phyloP scores from a whole-genome alignment of 1,139 yeast species.

The Scheffersomyces lignicola region DNA sequence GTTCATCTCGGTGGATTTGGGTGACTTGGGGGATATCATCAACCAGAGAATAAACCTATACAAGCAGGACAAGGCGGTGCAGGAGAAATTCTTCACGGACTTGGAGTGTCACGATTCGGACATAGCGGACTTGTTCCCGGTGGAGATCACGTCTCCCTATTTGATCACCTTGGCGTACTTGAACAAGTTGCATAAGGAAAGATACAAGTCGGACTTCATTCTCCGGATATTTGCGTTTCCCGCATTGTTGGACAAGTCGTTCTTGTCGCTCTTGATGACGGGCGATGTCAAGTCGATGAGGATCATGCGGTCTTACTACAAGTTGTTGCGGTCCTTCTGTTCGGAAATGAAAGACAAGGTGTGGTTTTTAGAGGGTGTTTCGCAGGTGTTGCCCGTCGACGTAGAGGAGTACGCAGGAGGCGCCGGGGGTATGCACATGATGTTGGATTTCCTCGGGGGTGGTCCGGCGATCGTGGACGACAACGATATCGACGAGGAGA shows the following conservation, averaged over 20 bases:
- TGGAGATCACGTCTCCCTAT: slow-evolving; percentile 79
- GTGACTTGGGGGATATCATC: slow-evolving; percentile 80
- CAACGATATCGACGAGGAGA: slow-evolving; percentile 44
- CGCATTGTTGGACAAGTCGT: slow-evolving; percentile 78
- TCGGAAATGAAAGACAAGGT: slow-evolving; percentile 85
- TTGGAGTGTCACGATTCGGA: slow-evolving; percentile 85
- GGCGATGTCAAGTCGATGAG: slow-evolving; percentile 88
- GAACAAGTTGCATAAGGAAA: slow-evolving; percentile 79
- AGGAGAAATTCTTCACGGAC: slow-evolving; percentile 48
- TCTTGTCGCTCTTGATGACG: slow-evolving; percentile 71
- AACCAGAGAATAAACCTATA: slow-evolving; percentile 43
- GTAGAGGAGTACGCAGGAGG: slow-evolving; percentile 85
- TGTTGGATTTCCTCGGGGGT: slow-evolving; percentile 82
- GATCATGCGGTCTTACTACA: slow-evolving; percentile 85
- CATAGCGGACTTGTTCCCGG: slow-evolving; percentile 83
- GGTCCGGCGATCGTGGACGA: slow-evolving; percentile 53
- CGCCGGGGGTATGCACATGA: slow-evolving; percentile 85
- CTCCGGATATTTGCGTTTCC: slow-evolving; percentile 91
- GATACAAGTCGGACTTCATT: slow-evolving; percentile 82
- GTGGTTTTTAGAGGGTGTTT: slow-evolving; percentile 93
- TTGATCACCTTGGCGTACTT: slow-evolving; percentile 81
- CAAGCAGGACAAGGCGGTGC: slow-evolving; percentile 15
- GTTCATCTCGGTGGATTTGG: slow-evolving; percentile 75
- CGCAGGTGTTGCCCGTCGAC: slow-evolving; percentile 79
- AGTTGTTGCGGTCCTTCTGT: slow-evolving; percentile 75